phyloP scores from a whole-genome alignment of 164 flowering plant genomes.

The Taxillus chinensis region DNA sequence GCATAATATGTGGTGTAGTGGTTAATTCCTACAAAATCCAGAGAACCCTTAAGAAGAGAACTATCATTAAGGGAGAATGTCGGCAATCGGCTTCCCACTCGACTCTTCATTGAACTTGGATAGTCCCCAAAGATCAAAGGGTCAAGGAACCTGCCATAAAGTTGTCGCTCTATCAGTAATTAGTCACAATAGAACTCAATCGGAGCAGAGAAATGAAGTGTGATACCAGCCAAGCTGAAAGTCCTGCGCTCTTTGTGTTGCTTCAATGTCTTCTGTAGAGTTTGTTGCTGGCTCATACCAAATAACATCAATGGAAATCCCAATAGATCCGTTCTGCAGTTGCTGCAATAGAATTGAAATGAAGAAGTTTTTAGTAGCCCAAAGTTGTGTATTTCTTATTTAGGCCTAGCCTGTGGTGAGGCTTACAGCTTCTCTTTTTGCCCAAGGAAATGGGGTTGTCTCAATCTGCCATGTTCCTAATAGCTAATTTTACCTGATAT shows the following conservation, averaged over 20 bases:
- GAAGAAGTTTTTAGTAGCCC: too few species aligned
- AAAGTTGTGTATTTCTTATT: too few species aligned
- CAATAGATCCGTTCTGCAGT: conserved; percentile 56
- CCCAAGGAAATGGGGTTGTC: too few species aligned
- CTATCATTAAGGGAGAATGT: conserved; percentile 44
- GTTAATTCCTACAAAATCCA: conserved; percentile 88
- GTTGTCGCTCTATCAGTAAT: not conserved
- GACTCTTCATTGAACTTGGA: conserved; percentile 68
- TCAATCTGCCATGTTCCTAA: not conserved
- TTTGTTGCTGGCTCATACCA: conserved; percentile 77
- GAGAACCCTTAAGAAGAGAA: conserved; percentile 57
- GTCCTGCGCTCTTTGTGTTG: conserved; percentile 80
- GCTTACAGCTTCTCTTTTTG: too few species aligned
- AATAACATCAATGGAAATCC: conserved; percentile 64
- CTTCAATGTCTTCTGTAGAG: conserved; percentile 54
- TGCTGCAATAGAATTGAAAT: conserved; percentile 23
- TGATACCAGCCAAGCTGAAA: conserved; percentile 86
- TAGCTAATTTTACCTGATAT: conserved; percentile 43
- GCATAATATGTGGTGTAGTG: conserved; percentile 92
- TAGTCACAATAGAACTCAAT: not conserved
- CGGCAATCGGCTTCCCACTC: conserved; percentile 72
- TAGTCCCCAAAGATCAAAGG: conserved; percentile 79
- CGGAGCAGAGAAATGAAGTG: not conserved
- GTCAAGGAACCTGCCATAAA: conserved; percentile 62
- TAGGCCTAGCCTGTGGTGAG: too few species aligned